Evolutionary conservation across 352 stramenopile species (phyloP).

Genomic region (Globisporangium cederbergense): DNA sequence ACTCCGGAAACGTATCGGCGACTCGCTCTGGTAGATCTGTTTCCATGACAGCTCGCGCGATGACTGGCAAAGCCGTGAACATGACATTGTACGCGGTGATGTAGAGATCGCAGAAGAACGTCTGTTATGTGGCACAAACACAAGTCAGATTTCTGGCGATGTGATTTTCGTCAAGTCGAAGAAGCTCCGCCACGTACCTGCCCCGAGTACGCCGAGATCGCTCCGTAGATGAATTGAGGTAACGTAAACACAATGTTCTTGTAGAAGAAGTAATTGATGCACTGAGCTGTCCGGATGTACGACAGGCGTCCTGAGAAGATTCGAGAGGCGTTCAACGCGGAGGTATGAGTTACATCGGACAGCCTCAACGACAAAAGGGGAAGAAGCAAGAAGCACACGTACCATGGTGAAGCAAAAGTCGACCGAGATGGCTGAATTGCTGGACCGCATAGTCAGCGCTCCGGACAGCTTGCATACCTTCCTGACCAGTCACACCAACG

Average conservation of each 20-base stretch:
- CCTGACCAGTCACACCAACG: conserved; percentile 96
- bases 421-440: conserved; percentile 77
- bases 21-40: conserved; percentile 66
- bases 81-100: conserved; percentile 95
- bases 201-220: conserved; percentile 85
- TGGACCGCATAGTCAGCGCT: conserved; percentile 80
- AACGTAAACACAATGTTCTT: conserved; percentile 96
- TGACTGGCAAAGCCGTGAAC: conserved; percentile 90
- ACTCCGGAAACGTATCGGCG: conserved; percentile 62
- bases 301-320: conserved; percentile 88
- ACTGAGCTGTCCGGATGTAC: conserved; percentile 93
- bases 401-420: conserved; percentile 75
- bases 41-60: conserved; percentile 73
- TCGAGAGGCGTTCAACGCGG: not conserved
- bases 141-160: not conserved
- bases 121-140: conserved; percentile 26
- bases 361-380: not conserved
- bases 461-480: conserved; percentile 90
- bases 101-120: conserved; percentile 78
- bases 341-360: not conserved
- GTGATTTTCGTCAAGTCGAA: not conserved
- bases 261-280: conserved; percentile 99
- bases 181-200: conserved; percentile 33
- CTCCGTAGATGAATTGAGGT: conserved; percentile 84
- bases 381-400: not conserved